A percentile compares a stretch with the other conserved stretches of the same genome.
Conservation (phyloP, 2,329 filamentous ascomycete genomes). For the Sporothrix globosa region DNA sequence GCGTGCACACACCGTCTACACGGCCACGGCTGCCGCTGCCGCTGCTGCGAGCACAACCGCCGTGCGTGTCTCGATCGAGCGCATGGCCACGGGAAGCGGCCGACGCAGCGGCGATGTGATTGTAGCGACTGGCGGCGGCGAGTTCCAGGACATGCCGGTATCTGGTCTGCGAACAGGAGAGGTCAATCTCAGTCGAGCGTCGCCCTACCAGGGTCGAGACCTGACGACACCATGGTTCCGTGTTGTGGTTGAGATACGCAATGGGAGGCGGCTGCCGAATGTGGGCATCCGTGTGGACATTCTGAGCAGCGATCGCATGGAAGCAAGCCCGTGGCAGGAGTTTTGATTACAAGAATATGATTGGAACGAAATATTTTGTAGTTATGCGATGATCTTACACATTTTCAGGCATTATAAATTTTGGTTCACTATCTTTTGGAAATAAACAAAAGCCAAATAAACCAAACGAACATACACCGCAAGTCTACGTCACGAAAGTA, state of each 20-base stretch:
- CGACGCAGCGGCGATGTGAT: conserved; percentile 59
- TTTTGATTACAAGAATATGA: not conserved
- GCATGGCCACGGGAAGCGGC: conserved; percentile 38
- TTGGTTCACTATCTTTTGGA: too few relatives aligned
- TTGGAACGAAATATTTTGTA: not conserved
- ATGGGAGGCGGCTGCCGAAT: conserved; percentile 54
- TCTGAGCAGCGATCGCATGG: conserved; percentile 53
- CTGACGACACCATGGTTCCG: conserved; percentile 65
- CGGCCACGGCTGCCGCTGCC: conserved; percentile 38
- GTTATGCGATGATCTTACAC: too few relatives aligned
- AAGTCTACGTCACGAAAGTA: too few relatives aligned
- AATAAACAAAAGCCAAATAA: too few relatives aligned
- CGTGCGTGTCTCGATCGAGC: conserved; percentile 72
- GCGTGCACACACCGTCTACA: conserved; percentile 35
- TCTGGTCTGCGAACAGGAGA: conserved; percentile 41
- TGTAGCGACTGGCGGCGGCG: conserved; percentile 69
- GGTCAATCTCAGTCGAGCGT: conserved; percentile 25
- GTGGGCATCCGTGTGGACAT: conserved; percentile 58
- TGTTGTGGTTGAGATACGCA: conserved; percentile 72
- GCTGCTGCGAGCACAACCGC: conserved; percentile 42
- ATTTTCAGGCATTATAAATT: too few relatives aligned
- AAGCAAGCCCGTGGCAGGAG: conserved; percentile 51
- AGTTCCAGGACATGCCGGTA: conserved; percentile 69
- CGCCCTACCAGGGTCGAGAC: conserved; percentile 22
- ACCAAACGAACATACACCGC: too few relatives aligned